These are phyloP conservation scores for Achaetomium macrosporum DNA, from an alignment of 2,329 filamentous ascomycete species.

Conservation along the genomic window DNA sequence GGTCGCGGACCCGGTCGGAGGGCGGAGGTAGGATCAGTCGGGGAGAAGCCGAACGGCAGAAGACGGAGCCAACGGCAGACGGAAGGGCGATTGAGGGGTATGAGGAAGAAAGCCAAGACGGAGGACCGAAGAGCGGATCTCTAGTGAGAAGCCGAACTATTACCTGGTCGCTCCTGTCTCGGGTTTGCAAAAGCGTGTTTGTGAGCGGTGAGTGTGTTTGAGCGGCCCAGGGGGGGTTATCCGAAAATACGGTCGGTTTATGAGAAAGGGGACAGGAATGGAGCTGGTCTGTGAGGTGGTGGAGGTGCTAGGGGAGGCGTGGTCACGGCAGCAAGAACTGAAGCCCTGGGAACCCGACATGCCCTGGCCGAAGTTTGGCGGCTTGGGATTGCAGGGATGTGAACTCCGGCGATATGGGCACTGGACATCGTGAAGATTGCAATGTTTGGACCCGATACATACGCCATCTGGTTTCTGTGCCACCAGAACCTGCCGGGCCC, in stretches of 20 bases:
- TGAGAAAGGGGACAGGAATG: slow-evolving; percentile 3
- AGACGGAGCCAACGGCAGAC: background rate
- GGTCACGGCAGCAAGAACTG: slow-evolving; percentile 2
- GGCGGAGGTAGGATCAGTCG: background rate
- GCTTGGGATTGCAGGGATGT: slow-evolving; percentile 11
- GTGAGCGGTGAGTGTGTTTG: background rate
- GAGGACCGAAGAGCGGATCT: background rate
- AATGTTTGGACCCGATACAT: background rate
- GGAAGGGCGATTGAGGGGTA: slow-evolving; percentile 16
- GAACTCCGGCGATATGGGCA: slow-evolving; percentile 4
- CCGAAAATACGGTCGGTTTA: background rate
- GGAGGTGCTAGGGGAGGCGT: slow-evolving; percentile 4
- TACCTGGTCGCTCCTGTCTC: background rate
- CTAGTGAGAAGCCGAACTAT: background rate
- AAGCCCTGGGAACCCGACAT: background rate
- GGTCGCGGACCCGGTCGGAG: background rate
- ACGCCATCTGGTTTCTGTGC: background rate
- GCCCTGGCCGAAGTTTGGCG: slow-evolving; percentile 9
- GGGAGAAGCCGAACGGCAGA: slow-evolving; percentile 2
- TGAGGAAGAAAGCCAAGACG: background rate
- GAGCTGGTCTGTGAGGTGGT: slow-evolving; percentile 10
- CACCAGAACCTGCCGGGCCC: background rate
- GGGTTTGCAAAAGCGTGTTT: background rate
- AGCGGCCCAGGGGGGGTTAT: background rate
- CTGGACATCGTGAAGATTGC: background rate